Base-by-base conservation (phyloP, 257 asterid species). In the Anisodus acutangulus region DNA sequence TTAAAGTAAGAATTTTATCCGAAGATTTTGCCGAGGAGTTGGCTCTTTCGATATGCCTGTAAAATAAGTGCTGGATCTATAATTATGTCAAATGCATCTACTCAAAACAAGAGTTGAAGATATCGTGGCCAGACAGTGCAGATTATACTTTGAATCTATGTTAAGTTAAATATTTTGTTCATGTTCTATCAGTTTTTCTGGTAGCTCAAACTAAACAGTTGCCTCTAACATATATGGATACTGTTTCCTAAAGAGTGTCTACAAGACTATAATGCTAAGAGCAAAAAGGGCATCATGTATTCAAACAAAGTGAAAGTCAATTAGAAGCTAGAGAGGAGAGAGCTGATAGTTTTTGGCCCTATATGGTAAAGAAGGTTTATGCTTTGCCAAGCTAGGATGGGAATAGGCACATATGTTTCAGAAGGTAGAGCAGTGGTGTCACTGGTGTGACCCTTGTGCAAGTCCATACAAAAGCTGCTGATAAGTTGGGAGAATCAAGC, bases 341-440 rank as follows among this genome's bases (percentile, higher is more conserved):
- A 78, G 64, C 64, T 8, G 11, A 71, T 69, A 69, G 43, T 7
- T 26, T 51, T 26, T 13, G 22, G 26, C 26, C 8, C 81, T 26
- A 26, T 12, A 78, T 78, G 81, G 81, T 26, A 31, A 78, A 78
- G 22, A 78, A 78, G 81, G 41, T 53, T 53, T 78, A 53, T 53
- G 47, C 64, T 26, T 13, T 78, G 64, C 81, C 49, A 31, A 54
- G 63, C 64, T 51, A 78, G 81, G 47, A 31, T 22, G 43, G 43
- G 81, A 70, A 51, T 26, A n/a, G 59, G 6, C 59, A 72, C 59
- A 2, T 10, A 19, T 10, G 16, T 47, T 47, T 72, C n/a, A 1
- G 59, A 45, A 72, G 43, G 60, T 45, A 78, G 64, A 78, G 64
- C 26, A 7, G 9, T 31, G 9, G 26, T 31, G 35, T 31, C 35